Percentiles rank a stretch among this genome's conserved stretches.
Conservation (phyloP, 176 grass and related monocot species). For the Avena atlantica region DNA sequence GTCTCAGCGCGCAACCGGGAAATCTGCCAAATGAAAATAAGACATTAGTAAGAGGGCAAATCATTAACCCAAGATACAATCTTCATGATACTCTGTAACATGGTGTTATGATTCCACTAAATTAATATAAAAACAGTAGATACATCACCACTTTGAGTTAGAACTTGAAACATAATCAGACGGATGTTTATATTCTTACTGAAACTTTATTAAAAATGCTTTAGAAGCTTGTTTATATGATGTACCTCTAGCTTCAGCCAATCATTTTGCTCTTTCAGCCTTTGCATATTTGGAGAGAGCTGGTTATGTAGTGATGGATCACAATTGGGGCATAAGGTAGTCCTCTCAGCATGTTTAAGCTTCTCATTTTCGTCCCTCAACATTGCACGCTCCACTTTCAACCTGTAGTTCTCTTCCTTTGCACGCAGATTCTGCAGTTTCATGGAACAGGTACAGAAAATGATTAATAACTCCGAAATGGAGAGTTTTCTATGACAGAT, state of each 20-base stretch:
- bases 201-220: not conserved
- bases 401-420: conserved; percentile 61
- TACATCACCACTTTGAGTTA: not conserved
- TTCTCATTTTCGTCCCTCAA: conserved; percentile 54
- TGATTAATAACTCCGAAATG: not conserved
- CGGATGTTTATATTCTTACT: not conserved
- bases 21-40: conserved; percentile 32
- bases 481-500: not conserved
- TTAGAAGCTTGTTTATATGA: not conserved
- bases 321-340: conserved; percentile 42
- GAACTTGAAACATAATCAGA: not conserved
- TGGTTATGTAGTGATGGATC: conserved; percentile 5
- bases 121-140: not conserved
- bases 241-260: conserved; percentile 54
- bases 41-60: not conserved
- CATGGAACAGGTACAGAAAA: conserved; percentile 11
- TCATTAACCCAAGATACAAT: not conserved
- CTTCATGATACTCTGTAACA: not conserved
- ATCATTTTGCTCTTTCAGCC: conserved; percentile 40
- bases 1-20: not conserved
- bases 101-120: not conserved
- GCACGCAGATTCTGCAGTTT: conserved; percentile 47
- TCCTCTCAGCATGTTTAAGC: conserved; percentile 31
- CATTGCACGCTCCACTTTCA: conserved; percentile 57
- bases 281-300: conserved; percentile 34